Evolutionary conservation across 345 rosid species (phyloP), one percentile per base, ranked within the genome.

Genomic region (Populus alba): DNA sequence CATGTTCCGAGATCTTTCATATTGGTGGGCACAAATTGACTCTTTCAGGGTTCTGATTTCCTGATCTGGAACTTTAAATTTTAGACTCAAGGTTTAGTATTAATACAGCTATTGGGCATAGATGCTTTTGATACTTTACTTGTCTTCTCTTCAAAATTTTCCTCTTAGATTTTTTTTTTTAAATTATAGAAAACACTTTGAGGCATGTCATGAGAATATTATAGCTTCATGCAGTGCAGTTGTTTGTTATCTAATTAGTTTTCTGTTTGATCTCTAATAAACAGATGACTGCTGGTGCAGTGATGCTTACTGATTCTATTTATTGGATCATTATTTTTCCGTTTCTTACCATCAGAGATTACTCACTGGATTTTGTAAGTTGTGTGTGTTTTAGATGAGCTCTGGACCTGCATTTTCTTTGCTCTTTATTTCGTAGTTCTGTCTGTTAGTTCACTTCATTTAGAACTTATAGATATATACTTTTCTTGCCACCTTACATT

Each of bases 271-370:
- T 83, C 33, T 78, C 47, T 75, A 67, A 43, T 80, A 68, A 57
- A 83, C 86, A 91, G 94, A 84, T 81, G 71, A 81, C 73, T 80
- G 91, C 89, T 38, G 94, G 92, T 80, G 92, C 92, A 31, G 90
- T 87, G 59, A 85, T 85, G 87, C 89, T 91, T 33, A 93, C 92
- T 23, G 94, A 91, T 78, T 77, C 83, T 70, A 73, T 89, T 25
- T 93, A 87, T 84, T 93, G 97, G 95, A 45, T 68, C 23, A 77
- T 90, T 75, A 89, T 93, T 83, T 91, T 88, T 76, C 94, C 93
- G 0, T 90, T 85, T 81, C 86, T 91, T 76, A 84, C 89, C 76
- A 79, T 89, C 78, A 77, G 78, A 47, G 92, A 89, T 79, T 86
- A 82, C 43, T 43, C 78, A 16, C 77, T 88, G 77, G 81, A 85